phyloP scores from a whole-genome alignment of 2,329 filamentous ascomycete genomes.

The Didymella pomorum region DNA sequence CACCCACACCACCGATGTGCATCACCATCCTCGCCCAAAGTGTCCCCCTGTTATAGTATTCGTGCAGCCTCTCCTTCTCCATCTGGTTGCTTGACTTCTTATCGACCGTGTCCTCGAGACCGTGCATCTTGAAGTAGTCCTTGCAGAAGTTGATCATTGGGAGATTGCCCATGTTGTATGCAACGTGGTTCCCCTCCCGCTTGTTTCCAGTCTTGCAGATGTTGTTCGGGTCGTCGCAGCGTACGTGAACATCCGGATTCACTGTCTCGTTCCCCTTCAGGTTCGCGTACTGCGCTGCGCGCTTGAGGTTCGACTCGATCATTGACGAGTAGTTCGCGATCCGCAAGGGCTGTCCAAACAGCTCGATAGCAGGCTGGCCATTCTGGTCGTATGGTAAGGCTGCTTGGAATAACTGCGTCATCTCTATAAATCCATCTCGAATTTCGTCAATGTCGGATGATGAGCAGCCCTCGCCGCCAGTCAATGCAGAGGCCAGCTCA shows the following conservation, averaged over 20 bases:
- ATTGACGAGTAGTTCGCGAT: constrained; percentile 42
- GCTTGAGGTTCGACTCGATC: constrained; percentile 38
- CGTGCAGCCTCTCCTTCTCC: constrained; percentile 35
- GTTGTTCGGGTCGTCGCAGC: constrained; percentile 46
- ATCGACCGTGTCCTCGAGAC: constrained; percentile 35
- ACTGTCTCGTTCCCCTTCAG: constrained; percentile 32
- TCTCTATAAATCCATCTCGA: constrained; percentile 44
- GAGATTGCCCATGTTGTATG: constrained; percentile 49
- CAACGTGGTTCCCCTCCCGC: constrained; percentile 41
- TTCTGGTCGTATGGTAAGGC: constrained; percentile 34
- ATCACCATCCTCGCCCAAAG: constrained; percentile 49
- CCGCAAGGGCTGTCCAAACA: constrained; percentile 36
- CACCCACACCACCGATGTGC: constrained; percentile 43
- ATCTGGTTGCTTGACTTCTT: constrained; percentile 34
- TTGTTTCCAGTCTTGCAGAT: constrained; percentile 38
- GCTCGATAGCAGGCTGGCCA: constrained; percentile 37
- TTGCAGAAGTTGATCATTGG: constrained; percentile 47
- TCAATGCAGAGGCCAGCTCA: constrained; percentile 36
- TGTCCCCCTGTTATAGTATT: constrained; percentile 47
- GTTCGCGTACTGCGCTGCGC: constrained; percentile 42
- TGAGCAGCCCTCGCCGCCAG: constrained; percentile 44
- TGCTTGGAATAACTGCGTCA: constrained; percentile 42
- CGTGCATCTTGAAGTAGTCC: constrained; percentile 40
- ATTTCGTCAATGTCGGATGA: constrained; percentile 37
- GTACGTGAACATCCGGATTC: constrained; percentile 45